Percentiles rank a stretch among this genome's conserved stretches.
phyloP scores from a whole-genome alignment of 192 early-diverging fungal genomes.

The Helicostylum pulchrum region DNA sequence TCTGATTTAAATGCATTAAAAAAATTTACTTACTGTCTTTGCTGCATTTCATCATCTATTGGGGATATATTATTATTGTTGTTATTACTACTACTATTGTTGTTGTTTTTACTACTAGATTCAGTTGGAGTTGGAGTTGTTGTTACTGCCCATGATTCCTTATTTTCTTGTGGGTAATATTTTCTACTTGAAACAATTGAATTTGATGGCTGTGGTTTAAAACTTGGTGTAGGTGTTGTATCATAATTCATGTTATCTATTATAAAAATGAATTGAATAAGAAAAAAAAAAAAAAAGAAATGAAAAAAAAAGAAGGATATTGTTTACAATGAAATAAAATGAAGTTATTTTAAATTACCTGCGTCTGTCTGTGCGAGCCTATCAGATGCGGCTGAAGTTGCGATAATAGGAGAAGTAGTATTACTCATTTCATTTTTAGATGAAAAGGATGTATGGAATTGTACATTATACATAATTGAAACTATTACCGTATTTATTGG shows the following conservation, averaged over 20 bases:
- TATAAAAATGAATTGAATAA: neutral
- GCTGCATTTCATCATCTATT: slow-evolving; percentile 17
- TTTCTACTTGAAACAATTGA: too few species aligned
- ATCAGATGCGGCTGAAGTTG: slow-evolving; percentile 6
- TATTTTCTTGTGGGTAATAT: too few species aligned
- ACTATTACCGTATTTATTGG: neutral
- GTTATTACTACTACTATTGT: neutral
- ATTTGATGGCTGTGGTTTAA: too few species aligned
- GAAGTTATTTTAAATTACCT: slow-evolving; percentile 3
- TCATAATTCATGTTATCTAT: slow-evolving; percentile 11
- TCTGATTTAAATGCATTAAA: slow-evolving; percentile 11
- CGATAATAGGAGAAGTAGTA: slow-evolving; percentile 2
- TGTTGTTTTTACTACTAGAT: neutral
- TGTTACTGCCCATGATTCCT: neutral
- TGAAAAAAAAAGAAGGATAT: neutral
- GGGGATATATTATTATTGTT: slow-evolving; percentile 1
- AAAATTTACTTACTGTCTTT: slow-evolving; percentile 19
- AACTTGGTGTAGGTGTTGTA: too few species aligned
- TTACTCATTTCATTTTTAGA: slow-evolving; percentile 6
- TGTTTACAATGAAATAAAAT: neutral
- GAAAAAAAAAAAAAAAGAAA: too few species aligned
- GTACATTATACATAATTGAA: slow-evolving; percentile 12
- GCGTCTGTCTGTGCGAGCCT: slow-evolving; percentile 18
- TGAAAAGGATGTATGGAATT: slow-evolving; percentile 10
- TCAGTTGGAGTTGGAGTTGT: slow-evolving; percentile 6